Evolutionary conservation across 108 stramenopile genomes (phyloP), one percentile per base, ranked within the genome.

Genomic region (Cylindrotheca fusiformis): DNA sequence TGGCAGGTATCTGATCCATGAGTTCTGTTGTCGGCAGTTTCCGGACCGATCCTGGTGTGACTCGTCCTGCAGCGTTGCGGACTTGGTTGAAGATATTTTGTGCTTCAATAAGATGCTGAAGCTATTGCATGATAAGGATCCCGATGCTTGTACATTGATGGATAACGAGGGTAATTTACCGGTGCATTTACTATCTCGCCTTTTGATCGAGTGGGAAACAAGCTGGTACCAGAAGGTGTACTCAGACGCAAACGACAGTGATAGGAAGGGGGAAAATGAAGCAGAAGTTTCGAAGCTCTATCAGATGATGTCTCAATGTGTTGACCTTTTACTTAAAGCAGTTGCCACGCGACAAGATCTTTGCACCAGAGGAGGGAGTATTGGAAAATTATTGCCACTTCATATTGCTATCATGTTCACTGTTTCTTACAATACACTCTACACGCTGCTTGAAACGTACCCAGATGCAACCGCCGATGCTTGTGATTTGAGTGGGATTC

Each of bases 401-500:
- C 85, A 86, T 69, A 80, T 86, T 58, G 80, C 81, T 41, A 52
- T 71, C 0, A 78, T 86, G n/a, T 86, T 82, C 51, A 72, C 69
- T 23, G 63, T 60, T 0, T 64, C 78, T 12, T 69, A 73, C 52
- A 32, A 65, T 17, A 73, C 71, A 1, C 56, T 82, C 12, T 29
- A 53, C 27, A 19, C 56, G 5, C 45, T 80, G 0, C 47, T 86
- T 25, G 76, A 82, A 50, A 32, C 55, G 27, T 78, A 69, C 54
- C 85, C 81, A 2, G 32, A 52, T 22, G 85, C 76, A 0, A 79
- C 85, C 12, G 25, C 50, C 0, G 57, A 71, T n/a, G 59, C 58
- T 29, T 82, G 83, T 52, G 57, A 78, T 48, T 48, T 83, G 27
- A 48, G 25, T 5, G 59, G 49, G 0, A 49, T 83, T n/a, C 65